Evolutionary conservation across 768 basidiomycete genomes (phyloP).

Genomic region (Hebeloma cylindrosporum): DNA sequence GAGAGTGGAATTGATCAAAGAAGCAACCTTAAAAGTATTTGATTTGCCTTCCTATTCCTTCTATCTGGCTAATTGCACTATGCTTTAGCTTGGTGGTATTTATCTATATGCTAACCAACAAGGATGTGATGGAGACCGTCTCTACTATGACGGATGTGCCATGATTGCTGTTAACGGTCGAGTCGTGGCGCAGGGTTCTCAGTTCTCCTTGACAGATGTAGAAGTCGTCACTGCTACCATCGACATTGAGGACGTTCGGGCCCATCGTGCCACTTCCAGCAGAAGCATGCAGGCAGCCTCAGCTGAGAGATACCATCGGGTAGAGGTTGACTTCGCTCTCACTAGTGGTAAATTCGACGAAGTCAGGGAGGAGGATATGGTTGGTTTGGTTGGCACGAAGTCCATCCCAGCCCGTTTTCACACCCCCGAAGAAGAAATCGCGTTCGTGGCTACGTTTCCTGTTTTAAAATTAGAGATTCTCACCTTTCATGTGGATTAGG

Average conservation of each 20-base stretch:
- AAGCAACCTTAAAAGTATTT: conserved; percentile 88
- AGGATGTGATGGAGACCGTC: conserved; percentile 96
- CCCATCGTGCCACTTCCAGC: conserved; percentile 82
- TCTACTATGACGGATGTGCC: conserved; percentile 97
- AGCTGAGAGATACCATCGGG: conserved; percentile 73
- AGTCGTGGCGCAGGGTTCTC: conserved; percentile 92
- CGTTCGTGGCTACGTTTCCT: conserved; percentile 55
- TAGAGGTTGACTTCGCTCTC: conserved; percentile 79
- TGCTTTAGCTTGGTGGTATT: conserved; percentile 81
- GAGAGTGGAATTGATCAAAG: conserved; percentile 92
- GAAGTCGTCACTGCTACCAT: conserved; percentile 96
- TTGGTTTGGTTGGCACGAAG: conserved; percentile 37
- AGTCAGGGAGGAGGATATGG: conserved; percentile 50
- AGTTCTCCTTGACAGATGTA: conserved; percentile 94
- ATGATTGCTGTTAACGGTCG: conserved; percentile 95
- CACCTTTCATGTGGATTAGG: conserved; percentile 36
- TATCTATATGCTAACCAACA: conserved; percentile 99
- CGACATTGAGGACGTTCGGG: conserved; percentile 94
- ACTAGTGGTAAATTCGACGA: conserved; percentile 74
- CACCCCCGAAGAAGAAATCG: conserved; percentile 93
- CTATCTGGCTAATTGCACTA: conserved; percentile 6
- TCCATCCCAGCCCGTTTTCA: conserved; percentile 68
- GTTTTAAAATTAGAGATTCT: not conserved
- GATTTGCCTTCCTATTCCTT: not conserved
- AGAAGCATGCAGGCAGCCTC: conserved; percentile 87